phyloP scores from a whole-genome alignment of 1,284 basidiomycete genomes.

The Blastosporella zonata region DNA sequence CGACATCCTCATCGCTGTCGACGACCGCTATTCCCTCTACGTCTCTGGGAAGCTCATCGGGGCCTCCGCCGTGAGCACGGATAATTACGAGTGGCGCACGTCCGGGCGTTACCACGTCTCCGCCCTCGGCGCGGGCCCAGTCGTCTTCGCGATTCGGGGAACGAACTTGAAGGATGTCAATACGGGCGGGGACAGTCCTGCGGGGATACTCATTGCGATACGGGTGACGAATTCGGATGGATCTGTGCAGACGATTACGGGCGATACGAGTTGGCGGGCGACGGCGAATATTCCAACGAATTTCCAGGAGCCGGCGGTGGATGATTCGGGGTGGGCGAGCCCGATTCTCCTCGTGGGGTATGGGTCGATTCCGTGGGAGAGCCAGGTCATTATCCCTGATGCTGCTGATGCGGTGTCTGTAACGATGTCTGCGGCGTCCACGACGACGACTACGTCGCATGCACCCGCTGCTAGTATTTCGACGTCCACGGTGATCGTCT shows the following conservation, averaged over 20 bases:
- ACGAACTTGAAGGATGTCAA: constrained; percentile 22
- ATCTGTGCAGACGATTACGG: constrained; percentile 16
- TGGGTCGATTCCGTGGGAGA: constrained; percentile 22
- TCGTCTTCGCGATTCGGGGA: constrained; percentile 22
- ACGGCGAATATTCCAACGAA: constrained; percentile 16
- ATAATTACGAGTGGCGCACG: constrained; percentile 20
- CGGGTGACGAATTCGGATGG: constrained; percentile 24
- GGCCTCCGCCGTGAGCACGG: constrained; percentile 18
- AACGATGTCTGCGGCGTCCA: too few species aligned
- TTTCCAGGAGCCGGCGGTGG: constrained; percentile 19
- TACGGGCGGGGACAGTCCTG: constrained; percentile 21
- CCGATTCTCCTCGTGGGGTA: constrained; percentile 19
- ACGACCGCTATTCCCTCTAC: constrained; percentile 26
- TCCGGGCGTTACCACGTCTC: constrained; percentile 20
- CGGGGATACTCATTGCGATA: constrained; percentile 24
- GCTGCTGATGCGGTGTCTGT: too few species aligned
- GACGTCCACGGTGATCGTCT: too few species aligned
- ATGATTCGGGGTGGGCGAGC: constrained; percentile 20
- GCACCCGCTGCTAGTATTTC: too few species aligned
- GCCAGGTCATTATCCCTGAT: too few species aligned
- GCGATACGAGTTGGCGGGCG: constrained; percentile 21
- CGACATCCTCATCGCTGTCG: constrained; percentile 23
- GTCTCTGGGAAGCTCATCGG: constrained; percentile 25
- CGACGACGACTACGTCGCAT: too few species aligned
- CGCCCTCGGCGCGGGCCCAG: constrained; percentile 10